Base-by-base conservation (phyloP, 148 eudicot species). In the Tetragonia tetragonoides region DNA sequence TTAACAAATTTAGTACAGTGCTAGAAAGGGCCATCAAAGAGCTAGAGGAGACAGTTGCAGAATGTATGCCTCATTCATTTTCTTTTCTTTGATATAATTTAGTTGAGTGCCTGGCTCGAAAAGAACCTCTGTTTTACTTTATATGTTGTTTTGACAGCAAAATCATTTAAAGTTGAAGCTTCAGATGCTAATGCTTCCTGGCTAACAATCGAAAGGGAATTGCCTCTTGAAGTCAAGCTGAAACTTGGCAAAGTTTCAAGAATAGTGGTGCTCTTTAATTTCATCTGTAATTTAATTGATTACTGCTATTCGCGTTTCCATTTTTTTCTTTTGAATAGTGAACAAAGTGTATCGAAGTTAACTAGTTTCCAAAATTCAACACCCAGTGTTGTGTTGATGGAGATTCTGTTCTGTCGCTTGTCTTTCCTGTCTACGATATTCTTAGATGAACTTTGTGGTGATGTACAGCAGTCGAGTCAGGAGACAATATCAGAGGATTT, bases 21-120 rank as follows among this genome's bases (percentile, higher is more conserved):
- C 66, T 73, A 56, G 66, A 73, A 73, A 73, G 15, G 76, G 76
- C 76, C 66, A 57, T 73, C 49, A 39, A 66, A 59, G 76, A 59
- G 66, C 54, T 73, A 20, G 76, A 73, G 51, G 51, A 59, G 66
- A 73, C 66, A 41, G 76, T 73, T 73, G 66, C 76, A 40, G 76
- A 73, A 57, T 56, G 76, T 73, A 73, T 37, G 49, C 38, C 8
- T 38, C 64, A 24, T 34, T 34, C 23, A 34, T 39, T 34, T 54
- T 73, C 51, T 38, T 54, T 23, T 14, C 39, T 70, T 24, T 68
- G 53, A 37, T 20, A 15, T 42, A 37, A 20, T 8, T 71, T 53
- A 46, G 17, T 70, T 46, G 38, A 46, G 59, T 24, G 37, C 73
- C 57, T 68, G 18, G 57, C 73, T 70, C 18, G n/a, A 44, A 21